Evolutionary conservation across 257 asterid species (phyloP).

Genomic region (Solanum paucissectum): DNA sequence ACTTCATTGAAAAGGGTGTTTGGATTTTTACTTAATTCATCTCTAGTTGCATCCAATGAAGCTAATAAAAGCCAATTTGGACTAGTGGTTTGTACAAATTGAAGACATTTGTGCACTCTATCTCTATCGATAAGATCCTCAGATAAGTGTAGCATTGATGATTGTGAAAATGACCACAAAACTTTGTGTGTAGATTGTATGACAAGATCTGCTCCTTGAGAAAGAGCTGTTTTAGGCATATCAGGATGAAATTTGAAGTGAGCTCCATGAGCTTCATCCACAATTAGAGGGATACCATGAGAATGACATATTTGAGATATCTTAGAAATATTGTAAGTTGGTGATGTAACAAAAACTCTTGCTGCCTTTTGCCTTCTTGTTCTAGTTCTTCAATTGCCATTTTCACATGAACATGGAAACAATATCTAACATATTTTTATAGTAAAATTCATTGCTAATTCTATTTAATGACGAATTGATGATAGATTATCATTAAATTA

Average conservation of each 20-base stretch:
- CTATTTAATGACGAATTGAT: not conserved
- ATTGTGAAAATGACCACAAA: constrained; percentile 61
- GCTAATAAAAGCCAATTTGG: constrained; percentile 71
- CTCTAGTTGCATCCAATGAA: constrained; percentile 69
- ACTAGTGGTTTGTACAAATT: constrained; percentile 73
- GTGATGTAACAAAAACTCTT: constrained; percentile 55
- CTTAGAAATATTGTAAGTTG: constrained; percentile 49
- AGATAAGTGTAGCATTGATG: constrained; percentile 69
- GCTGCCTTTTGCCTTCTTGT: constrained; percentile 15
- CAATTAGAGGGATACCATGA: constrained; percentile 42
- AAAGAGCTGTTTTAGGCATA: constrained; percentile 56
- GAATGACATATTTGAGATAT: constrained; percentile 54
- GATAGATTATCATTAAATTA: too few relatives aligned
- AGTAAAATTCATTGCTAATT: not conserved
- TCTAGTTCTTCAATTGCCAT: not conserved
- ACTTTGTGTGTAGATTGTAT: constrained; percentile 81
- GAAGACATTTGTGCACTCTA: constrained; percentile 57
- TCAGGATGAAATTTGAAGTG: constrained; percentile 56
- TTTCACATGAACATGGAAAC: not conserved
- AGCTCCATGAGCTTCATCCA: constrained; percentile 45
- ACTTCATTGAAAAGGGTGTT: constrained; percentile 30
- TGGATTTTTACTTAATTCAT: constrained; percentile 38
- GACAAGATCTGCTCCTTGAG: constrained; percentile 65
- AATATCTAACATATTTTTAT: not conserved
- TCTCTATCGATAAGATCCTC: constrained; percentile 41